Percentiles rank a stretch among this genome's conserved stretches.
Conservation (phyloP, 2,329 filamentous ascomycete species). For the Cladophialophora immunda region DNA sequence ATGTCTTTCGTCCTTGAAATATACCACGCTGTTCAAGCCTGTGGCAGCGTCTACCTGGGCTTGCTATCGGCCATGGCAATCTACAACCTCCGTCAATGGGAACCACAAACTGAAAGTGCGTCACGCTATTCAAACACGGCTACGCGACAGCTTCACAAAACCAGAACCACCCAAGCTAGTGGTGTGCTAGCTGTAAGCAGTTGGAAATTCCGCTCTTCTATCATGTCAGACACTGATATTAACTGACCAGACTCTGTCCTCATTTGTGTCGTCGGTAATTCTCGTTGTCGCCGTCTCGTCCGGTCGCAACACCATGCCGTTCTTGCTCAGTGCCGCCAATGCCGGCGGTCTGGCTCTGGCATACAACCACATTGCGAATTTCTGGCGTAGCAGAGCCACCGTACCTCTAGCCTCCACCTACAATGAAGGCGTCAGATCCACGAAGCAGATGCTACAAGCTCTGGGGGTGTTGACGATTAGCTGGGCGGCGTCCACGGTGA, state of each 20-base stretch:
- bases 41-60: constrained; percentile 22
- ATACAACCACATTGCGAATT: constrained; percentile 30
- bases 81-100: constrained; percentile 34
- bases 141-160: constrained; percentile 34
- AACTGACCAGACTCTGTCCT: constrained; percentile 24
- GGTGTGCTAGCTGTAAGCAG: constrained; percentile 35
- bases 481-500: constrained; percentile 23
- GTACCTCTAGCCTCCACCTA: constrained; percentile 31
- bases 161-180: constrained; percentile 36
- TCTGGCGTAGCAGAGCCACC: constrained; percentile 34
- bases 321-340: constrained; percentile 32
- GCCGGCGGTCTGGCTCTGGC: constrained; percentile 25
- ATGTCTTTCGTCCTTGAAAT: constrained; percentile 31
- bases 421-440: constrained; percentile 33
- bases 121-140: constrained; percentile 35
- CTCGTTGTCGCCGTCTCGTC: constrained; percentile 27
- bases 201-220: neutral
- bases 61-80: constrained; percentile 36
- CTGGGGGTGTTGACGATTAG: constrained; percentile 23
- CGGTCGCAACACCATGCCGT: constrained; percentile 16
- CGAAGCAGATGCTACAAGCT: constrained; percentile 28
- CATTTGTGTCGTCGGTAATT: constrained; percentile 25
- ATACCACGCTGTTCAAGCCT: constrained; percentile 32
- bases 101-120: constrained; percentile 33
- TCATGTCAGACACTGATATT: neutral